Evolutionary conservation across 352 stramenopile genomes (phyloP).

Genomic region (Globisporangium paddicum): DNA sequence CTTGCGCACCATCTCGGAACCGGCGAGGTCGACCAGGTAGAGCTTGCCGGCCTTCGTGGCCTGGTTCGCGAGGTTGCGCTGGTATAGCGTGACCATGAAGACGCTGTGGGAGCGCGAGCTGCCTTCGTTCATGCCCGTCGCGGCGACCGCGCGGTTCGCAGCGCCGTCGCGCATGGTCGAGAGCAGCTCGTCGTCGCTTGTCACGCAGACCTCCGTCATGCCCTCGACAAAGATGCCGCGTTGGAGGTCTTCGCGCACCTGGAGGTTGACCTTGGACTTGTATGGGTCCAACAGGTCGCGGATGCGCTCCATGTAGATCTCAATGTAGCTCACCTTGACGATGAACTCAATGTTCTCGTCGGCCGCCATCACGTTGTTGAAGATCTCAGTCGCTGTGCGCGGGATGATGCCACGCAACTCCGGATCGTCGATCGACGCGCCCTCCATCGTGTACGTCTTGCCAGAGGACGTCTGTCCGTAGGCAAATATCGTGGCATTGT

Average conservation of each 20-base stretch:
- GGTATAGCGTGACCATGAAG: constrained; percentile 89
- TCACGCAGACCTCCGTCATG: constrained; percentile 92
- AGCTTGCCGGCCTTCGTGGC: constrained; percentile 88
- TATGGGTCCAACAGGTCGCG: constrained; percentile 90
- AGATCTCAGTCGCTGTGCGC: constrained; percentile 84
- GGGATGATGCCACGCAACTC: constrained; percentile 87
- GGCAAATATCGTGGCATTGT: constrained; percentile 93
- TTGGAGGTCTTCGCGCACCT: constrained; percentile 85
- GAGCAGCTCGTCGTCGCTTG: constrained; percentile 86
- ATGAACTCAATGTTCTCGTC: constrained; percentile 93
- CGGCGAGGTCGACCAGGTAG: constrained; percentile 92
- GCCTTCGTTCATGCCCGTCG: constrained; percentile 94
- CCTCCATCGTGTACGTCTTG: constrained; percentile 90
- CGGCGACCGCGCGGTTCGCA: constrained; percentile 80
- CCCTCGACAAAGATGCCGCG: constrained; percentile 92
- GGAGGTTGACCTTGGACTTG: constrained; percentile 89
- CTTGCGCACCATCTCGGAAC: constrained; percentile 94
- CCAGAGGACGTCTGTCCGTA: constrained; percentile 90
- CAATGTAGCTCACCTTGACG: constrained; percentile 92
- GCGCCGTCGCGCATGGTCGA: constrained; percentile 78
- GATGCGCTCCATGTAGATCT: constrained; percentile 97
- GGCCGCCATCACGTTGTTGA: constrained; percentile 81
- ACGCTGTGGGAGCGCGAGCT: constrained; percentile 89
- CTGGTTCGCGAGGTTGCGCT: constrained; percentile 86
- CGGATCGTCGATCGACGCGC: constrained; percentile 81